phyloP scores from a whole-genome alignment of 306 rosid genomes.

The Vicia villosa region DNA sequence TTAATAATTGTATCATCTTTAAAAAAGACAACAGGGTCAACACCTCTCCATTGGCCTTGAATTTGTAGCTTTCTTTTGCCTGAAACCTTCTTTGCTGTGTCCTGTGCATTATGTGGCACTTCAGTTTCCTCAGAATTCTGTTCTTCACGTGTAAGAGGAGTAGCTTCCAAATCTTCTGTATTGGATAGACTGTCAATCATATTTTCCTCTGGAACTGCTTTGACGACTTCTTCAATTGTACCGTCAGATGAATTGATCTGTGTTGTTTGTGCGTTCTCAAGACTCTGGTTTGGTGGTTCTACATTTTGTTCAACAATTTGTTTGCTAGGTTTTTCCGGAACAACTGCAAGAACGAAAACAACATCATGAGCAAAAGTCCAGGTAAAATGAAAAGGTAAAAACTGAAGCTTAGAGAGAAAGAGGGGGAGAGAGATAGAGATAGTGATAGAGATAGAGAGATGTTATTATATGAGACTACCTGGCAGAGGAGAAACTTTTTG shows the following conservation, averaged over 20 bases:
- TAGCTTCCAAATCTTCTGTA: constrained; percentile 43
- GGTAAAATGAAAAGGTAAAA: constrained; percentile 16
- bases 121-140: constrained; percentile 44
- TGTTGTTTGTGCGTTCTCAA: constrained; percentile 45
- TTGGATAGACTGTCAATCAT: constrained; percentile 46
- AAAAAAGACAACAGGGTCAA: constrained; percentile 91
- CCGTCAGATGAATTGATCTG: constrained; percentile 47
- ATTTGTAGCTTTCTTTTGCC: constrained; percentile 76
- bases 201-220: constrained; percentile 57
- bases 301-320: constrained; percentile 30
- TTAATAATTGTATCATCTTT: constrained; percentile 68
- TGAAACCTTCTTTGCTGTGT: constrained; percentile 42
- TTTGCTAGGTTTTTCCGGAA: constrained; percentile 48
- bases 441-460: background rate
- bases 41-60: constrained; percentile 98
- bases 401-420: background rate
- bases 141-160: constrained; percentile 44
- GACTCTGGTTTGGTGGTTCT: constrained; percentile 39
- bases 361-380: constrained; percentile 20
- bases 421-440: background rate
- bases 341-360: constrained; percentile 44
- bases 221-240: constrained; percentile 42
- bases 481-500: constrained; percentile 77
- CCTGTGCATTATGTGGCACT: constrained; percentile 41
- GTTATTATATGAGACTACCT: constrained; percentile 49